Percentiles rank a stretch among this genome's conserved stretches.
Conservation (phyloP, 179 eudicot species). For the Beta corolliflora region DNA sequence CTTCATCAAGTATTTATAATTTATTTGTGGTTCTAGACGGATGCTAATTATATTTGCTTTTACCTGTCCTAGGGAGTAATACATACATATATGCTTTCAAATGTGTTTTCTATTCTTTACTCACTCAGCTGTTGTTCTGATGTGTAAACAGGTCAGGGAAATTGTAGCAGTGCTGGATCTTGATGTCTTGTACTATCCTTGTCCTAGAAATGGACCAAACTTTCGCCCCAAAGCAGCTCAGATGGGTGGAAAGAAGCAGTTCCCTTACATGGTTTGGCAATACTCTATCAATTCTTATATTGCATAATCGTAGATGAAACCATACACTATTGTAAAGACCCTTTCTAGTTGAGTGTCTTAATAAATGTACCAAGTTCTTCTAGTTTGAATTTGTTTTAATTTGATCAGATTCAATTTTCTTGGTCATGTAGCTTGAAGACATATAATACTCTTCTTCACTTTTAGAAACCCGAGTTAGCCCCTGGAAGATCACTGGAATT, state of each 20-base stretch:
- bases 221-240: constrained; percentile 77
- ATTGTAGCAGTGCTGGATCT: constrained; percentile 89
- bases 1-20: background rate
- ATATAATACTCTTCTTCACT: constrained; percentile 1
- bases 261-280: constrained; percentile 86
- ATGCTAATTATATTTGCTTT: background rate
- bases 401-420: background rate
- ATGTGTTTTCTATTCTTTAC: background rate
- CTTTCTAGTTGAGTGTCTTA: background rate
- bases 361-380: background rate
- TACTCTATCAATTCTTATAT: constrained; percentile 6
- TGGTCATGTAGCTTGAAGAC: background rate
- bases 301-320: background rate
- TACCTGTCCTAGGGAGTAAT: background rate
- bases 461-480: background rate
- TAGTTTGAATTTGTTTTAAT: background rate
- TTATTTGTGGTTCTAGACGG: background rate
- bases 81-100: background rate
- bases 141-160: constrained; percentile 73
- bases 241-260: constrained; percentile 93
- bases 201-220: constrained; percentile 89
- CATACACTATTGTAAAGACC: background rate
- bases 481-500: background rate
- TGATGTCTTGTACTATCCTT: constrained; percentile 89
- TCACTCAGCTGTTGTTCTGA: constrained; percentile 1